Conservation (phyloP, 1,139 yeast species). For the Diutina neorugosa region DNA sequence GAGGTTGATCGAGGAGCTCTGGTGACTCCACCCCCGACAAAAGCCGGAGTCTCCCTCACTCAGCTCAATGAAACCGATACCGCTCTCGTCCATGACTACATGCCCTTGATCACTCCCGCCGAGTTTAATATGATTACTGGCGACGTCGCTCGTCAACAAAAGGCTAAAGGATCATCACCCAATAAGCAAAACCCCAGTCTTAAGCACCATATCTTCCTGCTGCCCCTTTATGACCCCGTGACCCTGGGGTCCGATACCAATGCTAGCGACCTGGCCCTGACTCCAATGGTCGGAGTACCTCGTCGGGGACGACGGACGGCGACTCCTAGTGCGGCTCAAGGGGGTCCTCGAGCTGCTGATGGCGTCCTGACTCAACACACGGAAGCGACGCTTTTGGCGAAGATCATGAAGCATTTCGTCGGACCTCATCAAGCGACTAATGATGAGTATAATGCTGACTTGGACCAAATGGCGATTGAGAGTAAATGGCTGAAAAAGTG, state of each 20-base stretch:
- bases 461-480: conserved; percentile 24
- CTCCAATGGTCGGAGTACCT: not conserved
- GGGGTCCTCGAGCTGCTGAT: not conserved
- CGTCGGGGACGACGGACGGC: not conserved
- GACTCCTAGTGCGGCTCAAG: not conserved
- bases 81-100: conserved; percentile 26
- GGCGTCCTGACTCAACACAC: conserved; percentile 12
- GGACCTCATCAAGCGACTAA: conserved; percentile 28
- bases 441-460: conserved; percentile 25
- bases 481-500: conserved; percentile 24
- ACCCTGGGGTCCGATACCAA: conserved; percentile 35
- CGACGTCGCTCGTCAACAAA: conserved; percentile 17
- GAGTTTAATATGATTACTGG: conserved; percentile 33
- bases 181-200: conserved; percentile 10
- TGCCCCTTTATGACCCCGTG: conserved; percentile 25
- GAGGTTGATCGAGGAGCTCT: conserved; percentile 5
- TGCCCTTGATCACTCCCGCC: conserved; percentile 26
- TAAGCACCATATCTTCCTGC: conserved; percentile 29
- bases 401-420: conserved; percentile 31
- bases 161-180: conserved; percentile 10
- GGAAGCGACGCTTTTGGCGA: conserved; percentile 29
- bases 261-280: conserved; percentile 6
- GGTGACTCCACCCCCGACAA: conserved; percentile 6
- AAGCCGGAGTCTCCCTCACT: conserved; percentile 6
- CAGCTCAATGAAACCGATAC: conserved; percentile 6